phyloP scores from a whole-genome alignment of 2,329 filamentous ascomycete species.

The Nannizziopsis barbatae region DNA sequence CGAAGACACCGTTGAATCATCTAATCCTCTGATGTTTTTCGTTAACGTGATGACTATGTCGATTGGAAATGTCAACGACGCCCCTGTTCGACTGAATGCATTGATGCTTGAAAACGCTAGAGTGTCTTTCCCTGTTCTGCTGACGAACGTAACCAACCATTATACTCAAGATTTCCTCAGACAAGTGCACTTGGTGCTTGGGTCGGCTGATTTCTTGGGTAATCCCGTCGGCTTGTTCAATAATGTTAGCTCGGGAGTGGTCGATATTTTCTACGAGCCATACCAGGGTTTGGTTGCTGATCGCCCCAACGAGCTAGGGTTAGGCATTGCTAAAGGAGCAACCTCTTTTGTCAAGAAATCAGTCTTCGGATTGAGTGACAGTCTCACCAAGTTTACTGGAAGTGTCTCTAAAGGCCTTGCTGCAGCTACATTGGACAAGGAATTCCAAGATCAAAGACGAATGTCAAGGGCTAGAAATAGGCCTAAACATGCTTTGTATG shows the following conservation, averaged over 20 bases:
- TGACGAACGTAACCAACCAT: slow-evolving; percentile 80
- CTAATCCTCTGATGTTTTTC: slow-evolving; percentile 96
- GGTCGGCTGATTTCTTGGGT: slow-evolving; percentile 92
- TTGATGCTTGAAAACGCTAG: slow-evolving; percentile 90
- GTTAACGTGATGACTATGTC: slow-evolving; percentile 99
- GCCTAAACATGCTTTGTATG: slow-evolving; percentile 93
- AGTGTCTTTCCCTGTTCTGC: slow-evolving; percentile 71
- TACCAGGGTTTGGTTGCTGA: slow-evolving; percentile 97
- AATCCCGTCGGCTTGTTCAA: slow-evolving; percentile 98
- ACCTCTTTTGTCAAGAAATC: slow-evolving; percentile 98
- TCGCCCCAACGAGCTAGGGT: slow-evolving; percentile 82
- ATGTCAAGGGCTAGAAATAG: slow-evolving; percentile 88
- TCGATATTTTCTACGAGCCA: slow-evolving; percentile 97
- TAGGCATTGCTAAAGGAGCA: slow-evolving; percentile 92
- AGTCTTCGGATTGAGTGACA: slow-evolving; percentile 93
- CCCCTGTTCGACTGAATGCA: slow-evolving; percentile 84
- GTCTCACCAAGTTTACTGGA: slow-evolving; percentile 93
- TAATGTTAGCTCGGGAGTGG: slow-evolving; percentile 92
- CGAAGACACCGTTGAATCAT: slow-evolving; percentile 81
- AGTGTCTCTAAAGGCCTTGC: slow-evolving; percentile 94
- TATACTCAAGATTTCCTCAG: slow-evolving; percentile 94
- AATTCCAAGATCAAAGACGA: slow-evolving; percentile 91
- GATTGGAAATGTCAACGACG: slow-evolving; percentile 97
- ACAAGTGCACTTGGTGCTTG: slow-evolving; percentile 93
- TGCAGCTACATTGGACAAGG: slow-evolving; percentile 91